Conservation (phyloP, 176 grass and related monocot species). For the Cocos nucifera region DNA sequence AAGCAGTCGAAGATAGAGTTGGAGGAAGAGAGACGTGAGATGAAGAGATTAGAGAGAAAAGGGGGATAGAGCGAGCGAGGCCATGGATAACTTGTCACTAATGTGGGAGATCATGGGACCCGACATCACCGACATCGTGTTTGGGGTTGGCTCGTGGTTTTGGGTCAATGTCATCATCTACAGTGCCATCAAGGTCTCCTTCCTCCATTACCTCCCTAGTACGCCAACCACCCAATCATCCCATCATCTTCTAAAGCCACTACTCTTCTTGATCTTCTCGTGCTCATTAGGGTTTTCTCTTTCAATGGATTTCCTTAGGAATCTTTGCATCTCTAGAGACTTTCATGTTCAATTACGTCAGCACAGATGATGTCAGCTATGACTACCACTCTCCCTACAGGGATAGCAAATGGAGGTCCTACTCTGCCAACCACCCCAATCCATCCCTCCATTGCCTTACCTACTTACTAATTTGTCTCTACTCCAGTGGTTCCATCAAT, state of each 20-base stretch:
- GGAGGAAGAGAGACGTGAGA: too few relatives aligned
- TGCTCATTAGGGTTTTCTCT: background rate
- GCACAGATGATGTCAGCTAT: conserved; percentile 43
- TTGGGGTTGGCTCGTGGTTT: conserved; percentile 92
- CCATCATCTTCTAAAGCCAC: background rate
- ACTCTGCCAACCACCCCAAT: background rate
- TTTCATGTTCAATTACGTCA: conserved; percentile 90
- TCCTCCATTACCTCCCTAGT: conserved; percentile 95
- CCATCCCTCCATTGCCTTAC: too few relatives aligned
- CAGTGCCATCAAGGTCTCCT: conserved; percentile 68
- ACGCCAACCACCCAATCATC: background rate
- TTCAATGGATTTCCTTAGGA: too few relatives aligned
- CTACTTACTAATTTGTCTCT: too few relatives aligned
- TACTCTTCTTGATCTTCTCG: background rate
- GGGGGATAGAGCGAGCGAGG: too few relatives aligned
- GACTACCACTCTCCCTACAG: conserved; percentile 62
- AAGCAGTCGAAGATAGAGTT: too few relatives aligned
- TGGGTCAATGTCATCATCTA: conserved; percentile 95
- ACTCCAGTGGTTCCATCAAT: too few relatives aligned
- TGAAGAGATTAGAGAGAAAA: too few relatives aligned
- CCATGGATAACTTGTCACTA: conserved; percentile 58
- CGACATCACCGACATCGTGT: conserved; percentile 67
- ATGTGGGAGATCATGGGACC: conserved; percentile 82
- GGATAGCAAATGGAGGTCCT: conserved; percentile 70
- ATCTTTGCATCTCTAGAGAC: conserved; percentile 29